Conservation (phyloP, 345 rosid species). For the Eucalyptus melliodora region DNA sequence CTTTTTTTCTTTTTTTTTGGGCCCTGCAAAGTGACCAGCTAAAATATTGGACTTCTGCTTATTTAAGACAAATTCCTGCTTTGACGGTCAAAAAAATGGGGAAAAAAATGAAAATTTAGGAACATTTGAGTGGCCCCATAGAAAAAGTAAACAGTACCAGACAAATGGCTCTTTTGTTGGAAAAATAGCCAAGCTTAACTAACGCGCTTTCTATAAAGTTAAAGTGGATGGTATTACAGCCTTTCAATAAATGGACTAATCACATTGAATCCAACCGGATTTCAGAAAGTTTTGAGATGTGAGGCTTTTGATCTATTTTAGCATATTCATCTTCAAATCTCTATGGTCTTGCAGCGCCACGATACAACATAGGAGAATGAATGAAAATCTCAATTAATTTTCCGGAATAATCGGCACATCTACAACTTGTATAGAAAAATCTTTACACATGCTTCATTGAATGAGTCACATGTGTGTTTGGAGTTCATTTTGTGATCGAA, state of each 20-base stretch:
- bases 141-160: background rate
- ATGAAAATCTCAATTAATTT: background rate
- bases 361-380: background rate
- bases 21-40: background rate
- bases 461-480: background rate
- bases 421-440: background rate
- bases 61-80: background rate
- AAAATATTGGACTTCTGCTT: background rate
- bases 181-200: background rate
- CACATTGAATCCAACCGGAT: background rate
- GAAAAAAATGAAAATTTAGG: background rate
- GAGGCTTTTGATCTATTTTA: background rate
- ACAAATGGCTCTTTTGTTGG: background rate
- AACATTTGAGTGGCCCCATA: background rate
- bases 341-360: rapidly evolving
- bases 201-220: background rate
- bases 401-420: background rate
- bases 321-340: too few species aligned
- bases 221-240: background rate
- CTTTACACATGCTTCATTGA: background rate
- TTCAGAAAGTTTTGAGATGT: background rate
- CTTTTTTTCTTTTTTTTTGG: rapidly evolving
- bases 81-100: background rate
- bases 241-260: background rate
- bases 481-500: background rate